phyloP scores from a whole-genome alignment of 78 protist species.

The Andalucia godoyi region DNA sequence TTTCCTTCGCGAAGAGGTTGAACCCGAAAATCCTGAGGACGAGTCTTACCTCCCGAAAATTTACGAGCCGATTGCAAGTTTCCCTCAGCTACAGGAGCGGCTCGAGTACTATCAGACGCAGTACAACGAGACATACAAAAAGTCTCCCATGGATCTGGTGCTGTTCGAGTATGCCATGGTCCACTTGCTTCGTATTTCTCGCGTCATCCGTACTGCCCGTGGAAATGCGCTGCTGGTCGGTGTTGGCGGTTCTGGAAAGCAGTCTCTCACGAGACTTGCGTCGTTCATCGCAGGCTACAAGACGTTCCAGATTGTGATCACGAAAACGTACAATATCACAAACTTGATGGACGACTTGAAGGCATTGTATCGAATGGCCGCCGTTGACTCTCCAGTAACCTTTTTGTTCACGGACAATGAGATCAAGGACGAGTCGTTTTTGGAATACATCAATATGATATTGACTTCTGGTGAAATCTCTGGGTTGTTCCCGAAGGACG shows the following conservation, averaged over 20 bases:
- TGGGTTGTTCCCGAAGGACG: constrained; percentile 60
- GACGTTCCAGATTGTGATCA: constrained; percentile 41
- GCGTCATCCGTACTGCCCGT: constrained; percentile 40
- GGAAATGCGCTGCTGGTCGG: constrained; percentile 78
- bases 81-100: neutral
- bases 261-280: constrained; percentile 63
- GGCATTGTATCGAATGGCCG: constrained; percentile 51
- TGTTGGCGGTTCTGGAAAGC: constrained; percentile 76
- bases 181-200: constrained; percentile 52
- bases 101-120: neutral
- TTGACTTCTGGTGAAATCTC: constrained; percentile 64
- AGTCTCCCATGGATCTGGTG: constrained; percentile 45
- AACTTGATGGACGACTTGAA: constrained; percentile 70
- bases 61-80: constrained; percentile 16
- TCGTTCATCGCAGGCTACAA: constrained; percentile 35
- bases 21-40: constrained; percentile 19
- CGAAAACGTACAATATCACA: constrained; percentile 34
- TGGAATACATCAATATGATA: constrained; percentile 70
- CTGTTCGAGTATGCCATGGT: constrained; percentile 60
- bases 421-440: constrained; percentile 65
- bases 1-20: constrained; percentile 41
- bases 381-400: constrained; percentile 23
- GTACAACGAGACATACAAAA: constrained; percentile 39
- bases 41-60: neutral
- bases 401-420: constrained; percentile 76